These are phyloP conservation scores for Wickerhamomyces bisporus DNA, from an alignment of 805 yeast species.

Conservation along the genomic window DNA sequence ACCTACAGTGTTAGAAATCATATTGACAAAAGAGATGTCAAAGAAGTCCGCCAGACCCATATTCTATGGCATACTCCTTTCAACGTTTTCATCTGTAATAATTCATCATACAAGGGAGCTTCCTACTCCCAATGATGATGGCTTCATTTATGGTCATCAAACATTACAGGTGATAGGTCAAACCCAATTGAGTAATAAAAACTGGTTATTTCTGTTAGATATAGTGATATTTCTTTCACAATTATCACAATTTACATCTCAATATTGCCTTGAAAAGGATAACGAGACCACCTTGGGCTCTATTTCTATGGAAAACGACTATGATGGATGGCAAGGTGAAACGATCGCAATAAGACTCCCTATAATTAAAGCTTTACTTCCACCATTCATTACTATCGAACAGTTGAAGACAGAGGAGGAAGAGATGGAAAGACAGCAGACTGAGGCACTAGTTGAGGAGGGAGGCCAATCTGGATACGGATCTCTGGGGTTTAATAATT, in stretches of 20 bases:
- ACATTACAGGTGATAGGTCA: slow-evolving; percentile 23
- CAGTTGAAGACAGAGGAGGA: slow-evolving; percentile 14
- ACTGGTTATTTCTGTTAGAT: slow-evolving; percentile 14
- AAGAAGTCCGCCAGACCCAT: slow-evolving; percentile 5
- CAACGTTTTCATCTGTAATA: slow-evolving; percentile 5
- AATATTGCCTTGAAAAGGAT: slow-evolving; percentile 6
- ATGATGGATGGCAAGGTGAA: slow-evolving; percentile 21
- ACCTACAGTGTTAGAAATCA: slow-evolving; percentile 3
- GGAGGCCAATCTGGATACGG: too few species aligned
- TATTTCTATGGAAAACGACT: slow-evolving; percentile 9
- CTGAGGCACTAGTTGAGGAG: not conserved
- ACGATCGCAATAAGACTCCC: slow-evolving; percentile 13
- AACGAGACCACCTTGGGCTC: not conserved
- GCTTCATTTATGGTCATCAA: slow-evolving; percentile 23
- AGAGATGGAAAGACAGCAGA: slow-evolving; percentile 1
- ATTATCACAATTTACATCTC: slow-evolving; percentile 11
- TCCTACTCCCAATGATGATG: slow-evolving; percentile 19
- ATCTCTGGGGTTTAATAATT: too few species aligned
- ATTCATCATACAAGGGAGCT: slow-evolving; percentile 13
- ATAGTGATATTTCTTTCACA: slow-evolving; percentile 15
- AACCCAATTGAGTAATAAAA: slow-evolving; percentile 11
- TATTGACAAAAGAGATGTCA: slow-evolving; percentile 7
- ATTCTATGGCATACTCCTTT: slow-evolving; percentile 11
- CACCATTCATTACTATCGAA: slow-evolving; percentile 9
- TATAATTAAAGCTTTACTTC: slow-evolving; percentile 8